Conservation (phyloP, 2,329 filamentous ascomycete species). For the Venturia carpophila region DNA sequence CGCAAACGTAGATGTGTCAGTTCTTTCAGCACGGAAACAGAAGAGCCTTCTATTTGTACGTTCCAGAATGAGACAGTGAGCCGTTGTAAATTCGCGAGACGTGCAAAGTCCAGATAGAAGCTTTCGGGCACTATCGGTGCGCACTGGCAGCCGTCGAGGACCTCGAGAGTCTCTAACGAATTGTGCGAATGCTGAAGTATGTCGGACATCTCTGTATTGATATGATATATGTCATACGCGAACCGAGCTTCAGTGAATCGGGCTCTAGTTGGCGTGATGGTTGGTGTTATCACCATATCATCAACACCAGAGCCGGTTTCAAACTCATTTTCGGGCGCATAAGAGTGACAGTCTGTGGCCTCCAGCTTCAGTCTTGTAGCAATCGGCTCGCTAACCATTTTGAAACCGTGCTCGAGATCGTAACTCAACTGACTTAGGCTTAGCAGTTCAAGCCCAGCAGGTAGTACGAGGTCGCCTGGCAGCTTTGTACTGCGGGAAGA, state of each 20-base stretch:
- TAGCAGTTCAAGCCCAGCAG: neutral
- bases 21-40: neutral
- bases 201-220: neutral
- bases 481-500: neutral
- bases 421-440: neutral
- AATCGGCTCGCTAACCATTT: neutral
- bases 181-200: neutral
- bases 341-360: neutral
- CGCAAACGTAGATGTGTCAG: neutral
- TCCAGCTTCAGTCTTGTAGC: neutral
- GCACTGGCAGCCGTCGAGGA: neutral
- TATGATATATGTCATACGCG: neutral
- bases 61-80: neutral
- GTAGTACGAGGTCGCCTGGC: neutral
- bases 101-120: neutral
- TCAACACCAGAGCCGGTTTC: neutral
- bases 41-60: neutral
- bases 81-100: neutral
- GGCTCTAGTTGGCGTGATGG: neutral
- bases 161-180: neutral
- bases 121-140: neutral
- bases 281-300: no score
- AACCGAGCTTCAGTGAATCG: neutral
- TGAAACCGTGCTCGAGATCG: neutral
- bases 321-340: neutral